Evolutionary conservation across 2,329 filamentous ascomycete species (phyloP).

Genomic region (Fonsecaea monophora): DNA sequence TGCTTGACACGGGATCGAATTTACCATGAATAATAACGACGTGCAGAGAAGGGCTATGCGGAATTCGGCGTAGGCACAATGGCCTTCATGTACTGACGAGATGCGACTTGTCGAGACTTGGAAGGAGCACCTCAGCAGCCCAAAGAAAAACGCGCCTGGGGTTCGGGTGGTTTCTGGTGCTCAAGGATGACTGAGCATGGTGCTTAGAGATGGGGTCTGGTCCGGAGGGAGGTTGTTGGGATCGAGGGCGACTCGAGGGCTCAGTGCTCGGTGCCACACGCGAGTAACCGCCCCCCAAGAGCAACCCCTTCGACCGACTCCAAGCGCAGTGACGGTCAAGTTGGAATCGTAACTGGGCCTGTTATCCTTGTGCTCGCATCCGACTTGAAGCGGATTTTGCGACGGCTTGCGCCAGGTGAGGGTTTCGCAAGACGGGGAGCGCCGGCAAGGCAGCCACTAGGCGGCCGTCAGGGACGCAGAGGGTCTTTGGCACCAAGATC

Average conservation of each 20-base stretch:
- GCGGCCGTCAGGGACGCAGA: neutral
- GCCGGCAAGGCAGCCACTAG: conserved; percentile 1
- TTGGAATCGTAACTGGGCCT: neutral
- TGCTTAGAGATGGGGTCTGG: neutral
- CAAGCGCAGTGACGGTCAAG: neutral
- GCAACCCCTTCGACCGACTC: neutral
- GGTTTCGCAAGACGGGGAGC: neutral
- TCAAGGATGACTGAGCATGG: conserved; percentile 13
- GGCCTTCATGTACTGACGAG: conserved; percentile 12
- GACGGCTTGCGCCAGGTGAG: conserved; percentile 8
- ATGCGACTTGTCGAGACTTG: conserved; percentile 9
- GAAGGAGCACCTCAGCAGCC: neutral
- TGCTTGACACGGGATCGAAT: neutral
- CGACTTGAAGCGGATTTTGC: conserved; percentile 9
- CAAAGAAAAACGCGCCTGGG: neutral
- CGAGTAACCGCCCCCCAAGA: neutral
- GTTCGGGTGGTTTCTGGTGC: conserved; percentile 5
- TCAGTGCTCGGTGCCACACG: neutral
- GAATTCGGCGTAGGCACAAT: conserved; percentile 6
- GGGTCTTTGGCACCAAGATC: neutral
- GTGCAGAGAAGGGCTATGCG: conserved; percentile 8
- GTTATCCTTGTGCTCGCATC: neutral
- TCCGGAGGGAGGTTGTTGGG: neutral
- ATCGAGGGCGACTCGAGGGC: neutral
- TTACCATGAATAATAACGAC: conserved; percentile 10